Evolutionary conservation across 192 early-diverging fungal genomes (phyloP).

Genomic region (Linnemannia hyalina): DNA sequence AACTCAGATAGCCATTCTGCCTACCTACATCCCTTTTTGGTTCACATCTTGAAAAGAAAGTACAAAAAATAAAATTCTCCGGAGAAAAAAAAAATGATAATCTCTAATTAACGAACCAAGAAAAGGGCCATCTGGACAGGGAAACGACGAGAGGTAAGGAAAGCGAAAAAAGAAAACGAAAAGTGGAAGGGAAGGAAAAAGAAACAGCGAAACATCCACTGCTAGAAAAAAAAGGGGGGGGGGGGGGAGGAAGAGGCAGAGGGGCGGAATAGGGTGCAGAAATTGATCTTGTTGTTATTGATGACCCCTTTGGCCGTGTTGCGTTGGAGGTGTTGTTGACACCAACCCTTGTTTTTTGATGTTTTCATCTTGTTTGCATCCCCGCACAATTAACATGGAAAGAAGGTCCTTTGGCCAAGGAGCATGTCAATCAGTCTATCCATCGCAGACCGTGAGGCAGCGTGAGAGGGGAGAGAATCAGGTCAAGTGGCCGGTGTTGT

Average conservation of each 20-base stretch:
- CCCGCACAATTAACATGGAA: background rate
- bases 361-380: background rate
- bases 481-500: background rate
- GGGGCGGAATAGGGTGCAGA: background rate
- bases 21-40: background rate
- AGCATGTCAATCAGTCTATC: background rate
- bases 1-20: conserved; percentile 6
- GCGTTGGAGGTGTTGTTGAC: background rate
- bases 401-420: background rate
- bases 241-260: background rate
- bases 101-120: background rate
- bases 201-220: background rate
- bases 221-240: background rate
- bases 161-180: no score
- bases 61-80: background rate
- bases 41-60: background rate
- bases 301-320: background rate
- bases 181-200: background rate
- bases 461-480: background rate
- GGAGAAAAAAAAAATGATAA: background rate
- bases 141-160: no score
- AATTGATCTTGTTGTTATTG: no score
- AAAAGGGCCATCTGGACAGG: background rate
- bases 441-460: background rate
- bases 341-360: background rate